A percentile compares a stretch with the other conserved stretches of the same genome.
phyloP scores from a whole-genome alignment of 2,329 filamentous ascomycete species.

The Sclerotinia nivalis region DNA sequence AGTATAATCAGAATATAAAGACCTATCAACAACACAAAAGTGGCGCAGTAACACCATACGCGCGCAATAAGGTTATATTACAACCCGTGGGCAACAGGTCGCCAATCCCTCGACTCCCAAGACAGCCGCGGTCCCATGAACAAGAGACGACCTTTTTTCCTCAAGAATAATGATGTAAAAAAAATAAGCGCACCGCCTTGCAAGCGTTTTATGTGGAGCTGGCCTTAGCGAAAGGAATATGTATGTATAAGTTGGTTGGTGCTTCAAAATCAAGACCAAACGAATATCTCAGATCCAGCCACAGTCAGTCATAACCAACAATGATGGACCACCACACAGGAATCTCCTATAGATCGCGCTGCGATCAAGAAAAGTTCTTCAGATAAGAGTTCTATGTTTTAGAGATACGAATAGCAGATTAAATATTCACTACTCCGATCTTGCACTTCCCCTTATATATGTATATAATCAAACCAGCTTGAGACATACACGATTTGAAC shows the following conservation, averaged over 20 bases:
- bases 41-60: constrained; percentile 1
- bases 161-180: neutral
- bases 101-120: constrained; percentile 3
- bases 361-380: too few relatives aligned
- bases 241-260: neutral
- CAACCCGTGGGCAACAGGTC: neutral
- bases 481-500: too few relatives aligned
- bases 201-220: neutral
- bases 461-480: too few relatives aligned
- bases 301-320: neutral
- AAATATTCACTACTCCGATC: too few relatives aligned
- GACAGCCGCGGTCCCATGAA: constrained; percentile 9
- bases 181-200: neutral
- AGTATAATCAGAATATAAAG: neutral
- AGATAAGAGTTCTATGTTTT: too few relatives aligned
- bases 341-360: too few relatives aligned
- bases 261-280: neutral
- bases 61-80: neutral
- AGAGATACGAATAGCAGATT: too few relatives aligned
- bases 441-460: too few relatives aligned
- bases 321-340: too few relatives aligned
- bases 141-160: neutral
- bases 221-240: neutral
- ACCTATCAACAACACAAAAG: neutral
- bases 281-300: neutral